These are phyloP conservation scores for Rhododendron molle DNA, from an alignment of 148 eudicot species.

Conservation along the genomic window DNA sequence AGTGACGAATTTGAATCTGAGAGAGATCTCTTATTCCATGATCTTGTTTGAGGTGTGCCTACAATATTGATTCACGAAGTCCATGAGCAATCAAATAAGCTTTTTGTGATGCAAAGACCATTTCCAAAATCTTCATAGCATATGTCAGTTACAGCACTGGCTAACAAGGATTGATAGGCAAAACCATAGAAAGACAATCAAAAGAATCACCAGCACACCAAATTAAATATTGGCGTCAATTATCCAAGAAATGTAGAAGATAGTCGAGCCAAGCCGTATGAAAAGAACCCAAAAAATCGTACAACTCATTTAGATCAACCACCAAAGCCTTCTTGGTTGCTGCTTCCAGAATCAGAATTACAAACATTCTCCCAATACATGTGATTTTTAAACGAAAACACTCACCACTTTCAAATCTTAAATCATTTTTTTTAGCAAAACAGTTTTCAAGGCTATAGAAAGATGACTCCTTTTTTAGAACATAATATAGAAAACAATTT, in stretches of 20 bases:
- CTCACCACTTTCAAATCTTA: neutral
- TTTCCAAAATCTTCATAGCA: neutral
- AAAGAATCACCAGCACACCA: neutral
- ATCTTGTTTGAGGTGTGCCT: neutral
- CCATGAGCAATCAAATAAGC: neutral
- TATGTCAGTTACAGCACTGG: neutral
- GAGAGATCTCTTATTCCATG: constrained; percentile 1
- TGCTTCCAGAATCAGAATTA: neutral
- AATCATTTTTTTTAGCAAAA: neutral
- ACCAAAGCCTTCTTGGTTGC: neutral
- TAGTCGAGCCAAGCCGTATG: neutral
- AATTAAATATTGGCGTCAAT: neutral
- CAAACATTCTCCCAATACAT: neutral
- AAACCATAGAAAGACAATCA: neutral
- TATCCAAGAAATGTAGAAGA: neutral
- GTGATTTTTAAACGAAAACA: neutral
- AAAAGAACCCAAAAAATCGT: neutral
- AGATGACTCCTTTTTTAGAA: neutral
- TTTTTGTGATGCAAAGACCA: neutral
- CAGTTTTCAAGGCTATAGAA: neutral
- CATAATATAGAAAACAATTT: neutral
- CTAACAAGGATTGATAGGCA: neutral
- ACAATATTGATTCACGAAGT: neutral
- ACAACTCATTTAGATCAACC: neutral
- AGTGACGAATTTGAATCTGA: neutral